Evolutionary conservation across 2,329 filamentous ascomycete genomes (phyloP), one percentile per base, ranked within the genome.

Genomic region (Scedosporium apiospermum): DNA sequence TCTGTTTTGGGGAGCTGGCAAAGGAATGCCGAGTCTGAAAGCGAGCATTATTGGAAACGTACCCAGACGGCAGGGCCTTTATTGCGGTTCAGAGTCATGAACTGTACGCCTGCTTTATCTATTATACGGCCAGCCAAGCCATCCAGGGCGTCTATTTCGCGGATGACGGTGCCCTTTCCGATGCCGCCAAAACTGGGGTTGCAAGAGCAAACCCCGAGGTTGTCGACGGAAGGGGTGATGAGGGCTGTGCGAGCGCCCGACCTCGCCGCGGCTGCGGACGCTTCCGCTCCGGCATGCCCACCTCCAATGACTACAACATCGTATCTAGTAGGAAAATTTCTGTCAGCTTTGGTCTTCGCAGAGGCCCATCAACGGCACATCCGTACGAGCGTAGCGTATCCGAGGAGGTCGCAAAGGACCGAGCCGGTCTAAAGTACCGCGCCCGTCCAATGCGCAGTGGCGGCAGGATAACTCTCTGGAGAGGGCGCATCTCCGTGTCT

Each of bases 141-240:
- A 71, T 98, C 95, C 64, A 99, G 80, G 0, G 95, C 95, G 77
- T 99, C 95, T 38, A 99, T 88, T 75, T 99, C 95, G 51, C 93
- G 88, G 60, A 99, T 80, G 79, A 99, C 97, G 9, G 91, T 98
- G 16, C 95, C 95, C 73, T 99, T 99, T 55, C 95, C 95, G 68
- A 99, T 98, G n/a, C 95, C 95, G 46, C 95, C 95, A 71, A 99
- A 96, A 66, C 91, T 96, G 1, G 93, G 93, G 73, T 98, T 98
- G 77, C 93, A 98, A 42, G 93, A 97, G 77, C 93, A 98, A 34
- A 95, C 91, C 62, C 93, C 93, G 21, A 98, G 86, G 69, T 97
- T 96, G 64, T 93, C 88, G 63, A 91, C 75, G 64, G 89, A 91
- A 2, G 93, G 95, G 1, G 95, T 99, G 58, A 99, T 82, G 67